Percentiles rank a stretch among this genome's conserved stretches.
These are phyloP conservation scores for Daldinia eschscholtzii DNA, from an alignment of 2,329 filamentous ascomycete genomes.

Conservation along the genomic window DNA sequence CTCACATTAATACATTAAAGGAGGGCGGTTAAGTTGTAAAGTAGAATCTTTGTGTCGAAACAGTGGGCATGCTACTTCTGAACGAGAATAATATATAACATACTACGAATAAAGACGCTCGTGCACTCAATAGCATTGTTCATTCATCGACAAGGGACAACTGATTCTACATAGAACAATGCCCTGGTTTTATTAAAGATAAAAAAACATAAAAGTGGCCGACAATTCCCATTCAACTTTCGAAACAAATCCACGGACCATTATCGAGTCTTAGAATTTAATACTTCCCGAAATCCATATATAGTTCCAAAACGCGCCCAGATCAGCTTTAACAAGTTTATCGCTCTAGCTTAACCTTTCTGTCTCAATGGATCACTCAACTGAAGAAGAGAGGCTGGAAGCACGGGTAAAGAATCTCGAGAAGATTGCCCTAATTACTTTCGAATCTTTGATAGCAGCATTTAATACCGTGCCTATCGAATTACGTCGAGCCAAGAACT, in stretches of 20 bases:
- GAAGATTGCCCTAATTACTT: not conserved
- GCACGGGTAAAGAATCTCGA: not conserved
- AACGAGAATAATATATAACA: not conserved
- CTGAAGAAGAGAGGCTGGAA: not conserved
- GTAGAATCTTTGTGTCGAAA: not conserved
- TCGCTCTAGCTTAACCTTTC: not conserved
- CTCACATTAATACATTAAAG: not conserved
- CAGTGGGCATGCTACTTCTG: not conserved
- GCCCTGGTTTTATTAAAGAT: not conserved
- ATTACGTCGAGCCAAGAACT: not conserved
- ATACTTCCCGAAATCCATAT: not conserved
- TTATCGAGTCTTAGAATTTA: not conserved
- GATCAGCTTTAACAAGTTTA: not conserved
- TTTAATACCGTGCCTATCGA: not conserved
- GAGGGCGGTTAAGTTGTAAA: not conserved
- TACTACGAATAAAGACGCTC: not conserved
- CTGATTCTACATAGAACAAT: not conserved
- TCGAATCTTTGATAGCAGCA: not conserved
- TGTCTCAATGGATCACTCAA: not conserved
- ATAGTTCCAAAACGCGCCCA: not conserved
- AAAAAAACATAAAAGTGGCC: not conserved
- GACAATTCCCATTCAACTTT: not conserved
- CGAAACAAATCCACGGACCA: not conserved
- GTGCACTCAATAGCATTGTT: not conserved
- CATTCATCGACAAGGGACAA: not conserved